Evolutionary conservation across 202 grass and related monocot genomes (phyloP), one percentile per base, ranked within the genome.

Genomic region (Panicum hallii): DNA sequence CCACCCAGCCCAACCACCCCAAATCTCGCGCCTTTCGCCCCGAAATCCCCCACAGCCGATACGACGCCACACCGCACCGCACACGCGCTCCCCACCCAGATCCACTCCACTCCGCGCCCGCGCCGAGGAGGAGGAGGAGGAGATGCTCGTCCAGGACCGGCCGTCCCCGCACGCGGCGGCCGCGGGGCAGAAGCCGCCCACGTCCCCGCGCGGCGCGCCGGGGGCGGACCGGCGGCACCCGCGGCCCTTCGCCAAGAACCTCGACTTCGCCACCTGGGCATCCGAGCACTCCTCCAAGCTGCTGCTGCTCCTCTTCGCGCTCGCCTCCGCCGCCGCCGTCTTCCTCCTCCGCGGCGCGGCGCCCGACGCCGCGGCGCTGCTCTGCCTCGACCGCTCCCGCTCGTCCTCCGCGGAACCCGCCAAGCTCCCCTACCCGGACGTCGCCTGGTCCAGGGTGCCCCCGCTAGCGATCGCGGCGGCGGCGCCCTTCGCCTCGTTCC

Each of bases 221-320:
- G 88, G 79, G 4, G 34, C 58, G 16, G 66, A 86, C 87, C 65
- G 80, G 45, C 78, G 88, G 65, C 85, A 89, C 74, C 87, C 75
- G 45, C 93, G 83, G 23, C 88, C 90, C 12, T 94, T 96, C 79
- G 81, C 82, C 4, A 99, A 99, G 91, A 99, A 82, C 69, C 93
- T 99, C 63, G 97, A 99, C 82, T 97, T 99, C 82, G 78, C 90
- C 63, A 63, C 69, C 32, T 99, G 97, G 97, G 93, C 85, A 19
- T 88, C 97, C 1, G 91, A 99, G 30, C 84, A 99, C 84, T 89
- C 90, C 62, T 96, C 93, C 90, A 92, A 89, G 88, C 90, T 99
- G 9, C 78, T 99, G 0, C 90, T 88, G 2, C 45, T 93, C 14
- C 67, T 93, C 72, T 84, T 93, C 84, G 88, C 70, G 30, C 28